Evolutionary conservation across 73 alveolate genomes (phyloP), one percentile per base, ranked within the genome.

Genomic region (Effrenium voratum): DNA sequence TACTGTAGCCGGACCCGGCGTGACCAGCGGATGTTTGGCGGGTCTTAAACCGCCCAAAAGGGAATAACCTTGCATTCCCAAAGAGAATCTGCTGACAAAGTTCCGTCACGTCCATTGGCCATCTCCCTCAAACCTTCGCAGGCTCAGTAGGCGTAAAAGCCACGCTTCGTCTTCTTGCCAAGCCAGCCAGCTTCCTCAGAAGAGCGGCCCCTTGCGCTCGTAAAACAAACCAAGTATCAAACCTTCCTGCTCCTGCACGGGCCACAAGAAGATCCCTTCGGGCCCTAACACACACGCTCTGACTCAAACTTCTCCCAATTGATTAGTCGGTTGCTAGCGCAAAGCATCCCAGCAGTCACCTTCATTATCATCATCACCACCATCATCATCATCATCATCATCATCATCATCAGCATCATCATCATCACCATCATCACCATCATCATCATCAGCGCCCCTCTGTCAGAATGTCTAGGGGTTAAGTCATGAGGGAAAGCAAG

Each of bases 101-200:
- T 19, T 19, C 19, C 63, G 8, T 19, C 63, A 8, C 19, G 26
- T 19, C 63, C 63, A 8, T 12, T 19, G 8, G 26, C 63, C 63
- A 8, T 12, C 63, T 19, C 63, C 63, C 63, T 52, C 63, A 8
- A 8, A 8, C 63, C 63, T 19, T 19, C 63, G 26, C 63, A 8
- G 26, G 19, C 63, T 52, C 63, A 8, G 99, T 99, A 99, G 63
- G 99, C 99, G 99, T 99, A 99, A 93, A 99, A 99, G 57, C 99
- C 99, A 95, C 99, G 99, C 60, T 99, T 99, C 52, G 99, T 94
- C 99, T 99, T 99, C 98, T 99, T 99, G 43, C 99, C 99, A 55
- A 99, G 99, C 99, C 99, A 99, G 34, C 99, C 99, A 45, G 86
- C 86, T 91, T 68, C 96, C 96, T 66, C 63, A 8, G 8, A 19